Evolutionary conservation across 139 green algal species (phyloP).

Genomic region (Coelastrella sp.): DNA sequence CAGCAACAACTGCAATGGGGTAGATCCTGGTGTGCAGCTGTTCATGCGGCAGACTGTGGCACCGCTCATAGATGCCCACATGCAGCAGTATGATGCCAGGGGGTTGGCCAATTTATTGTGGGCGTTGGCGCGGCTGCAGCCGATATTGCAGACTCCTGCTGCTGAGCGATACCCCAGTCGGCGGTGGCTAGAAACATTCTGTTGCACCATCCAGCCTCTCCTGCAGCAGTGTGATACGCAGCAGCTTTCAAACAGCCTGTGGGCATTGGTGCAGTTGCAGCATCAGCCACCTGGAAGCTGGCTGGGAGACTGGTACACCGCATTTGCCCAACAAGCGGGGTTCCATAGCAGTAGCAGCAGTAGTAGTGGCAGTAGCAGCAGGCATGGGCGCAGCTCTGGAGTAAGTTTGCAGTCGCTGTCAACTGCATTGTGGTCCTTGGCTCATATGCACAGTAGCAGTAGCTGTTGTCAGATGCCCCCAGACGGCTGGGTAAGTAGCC

Average conservation of each 20-base stretch:
- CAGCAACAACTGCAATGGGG: not conserved
- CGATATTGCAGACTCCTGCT: not conserved
- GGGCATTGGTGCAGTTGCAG: conserved; percentile 35
- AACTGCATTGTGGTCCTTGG: not conserved
- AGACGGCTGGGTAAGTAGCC: not conserved
- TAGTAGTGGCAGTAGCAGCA: not conserved
- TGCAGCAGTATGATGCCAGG: conserved; percentile 38
- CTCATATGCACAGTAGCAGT: conserved; percentile 6
- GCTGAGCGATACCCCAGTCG: not conserved
- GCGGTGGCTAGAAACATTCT: not conserved
- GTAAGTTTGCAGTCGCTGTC: not conserved
- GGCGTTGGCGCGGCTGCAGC: conserved; percentile 31
- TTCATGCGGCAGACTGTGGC: not conserved
- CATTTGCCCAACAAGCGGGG: not conserved
- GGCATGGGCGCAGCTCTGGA: not conserved
- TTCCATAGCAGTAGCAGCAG: not conserved
- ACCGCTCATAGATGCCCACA: not conserved
- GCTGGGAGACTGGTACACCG: not conserved
- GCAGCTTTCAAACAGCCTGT: conserved; percentile 37
- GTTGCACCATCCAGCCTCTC: conserved; percentile 7
- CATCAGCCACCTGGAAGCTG: conserved; percentile 10
- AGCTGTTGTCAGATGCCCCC: not conserved
- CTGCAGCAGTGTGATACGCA: conserved; percentile 41
- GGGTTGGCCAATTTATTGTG: conserved; percentile 36
- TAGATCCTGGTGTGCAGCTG: conserved; percentile 24